Evolutionary conservation across 306 rosid genomes (phyloP).

Genomic region (Acmispon strigosus): DNA sequence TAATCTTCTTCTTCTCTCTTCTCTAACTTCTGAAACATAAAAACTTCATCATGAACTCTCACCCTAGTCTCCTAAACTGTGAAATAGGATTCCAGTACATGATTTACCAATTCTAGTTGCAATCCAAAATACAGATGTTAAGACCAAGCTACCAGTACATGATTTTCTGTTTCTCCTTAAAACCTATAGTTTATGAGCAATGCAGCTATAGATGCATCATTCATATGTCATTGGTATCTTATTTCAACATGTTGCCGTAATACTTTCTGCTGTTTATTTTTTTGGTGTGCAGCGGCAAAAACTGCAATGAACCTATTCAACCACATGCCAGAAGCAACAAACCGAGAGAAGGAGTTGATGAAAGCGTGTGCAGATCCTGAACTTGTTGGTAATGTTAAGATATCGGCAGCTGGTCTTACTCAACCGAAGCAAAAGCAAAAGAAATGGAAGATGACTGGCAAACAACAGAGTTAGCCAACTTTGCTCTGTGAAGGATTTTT

Average conservation of each 20-base stretch:
- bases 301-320: constrained; percentile 90
- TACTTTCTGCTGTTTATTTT: not conserved
- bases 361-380: constrained; percentile 97
- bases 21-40: too few species aligned
- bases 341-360: constrained; percentile 87
- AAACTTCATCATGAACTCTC: too few species aligned
- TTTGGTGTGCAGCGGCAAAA: constrained; percentile 59
- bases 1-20: too few species aligned
- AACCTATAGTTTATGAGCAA: not conserved
- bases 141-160: too few species aligned
- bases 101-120: too few species aligned
- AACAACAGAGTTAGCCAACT: constrained; percentile 25
- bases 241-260: constrained; percentile 3
- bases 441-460: constrained; percentile 73
- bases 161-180: too few species aligned
- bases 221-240: not conserved
- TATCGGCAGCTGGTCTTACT: constrained; percentile 82
- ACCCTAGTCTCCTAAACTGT: too few species aligned
- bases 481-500: not conserved
- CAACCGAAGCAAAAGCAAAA: constrained; percentile 92
- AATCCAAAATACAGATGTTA: too few species aligned
- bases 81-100: too few species aligned
- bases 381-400: constrained; percentile 75
- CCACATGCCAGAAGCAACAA: constrained; percentile 82
- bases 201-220: not conserved